Conservation (phyloP, 768 basidiomycete species). For the Collybiopsis luxurians region DNA sequence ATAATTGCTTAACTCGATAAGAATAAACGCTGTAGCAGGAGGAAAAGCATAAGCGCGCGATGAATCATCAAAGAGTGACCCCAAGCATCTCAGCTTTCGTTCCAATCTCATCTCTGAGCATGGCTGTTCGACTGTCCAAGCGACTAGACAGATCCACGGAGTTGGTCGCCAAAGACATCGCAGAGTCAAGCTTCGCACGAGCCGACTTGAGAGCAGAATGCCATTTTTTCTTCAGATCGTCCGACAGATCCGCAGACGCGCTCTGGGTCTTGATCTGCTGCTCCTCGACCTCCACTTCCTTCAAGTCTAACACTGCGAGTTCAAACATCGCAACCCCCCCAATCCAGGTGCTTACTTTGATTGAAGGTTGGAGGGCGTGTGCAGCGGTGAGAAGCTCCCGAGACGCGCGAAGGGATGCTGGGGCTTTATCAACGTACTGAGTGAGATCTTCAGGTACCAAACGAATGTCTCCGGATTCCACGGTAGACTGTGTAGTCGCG, state of each 20-base stretch:
- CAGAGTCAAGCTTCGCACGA: conserved; percentile 47
- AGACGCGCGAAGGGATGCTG: conserved; percentile 23
- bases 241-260: neutral
- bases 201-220: conserved; percentile 43
- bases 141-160: conserved; percentile 63
- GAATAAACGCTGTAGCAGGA: neutral
- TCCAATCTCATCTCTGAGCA: conserved; percentile 70
- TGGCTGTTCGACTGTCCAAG: conserved; percentile 65
- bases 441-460: neutral
- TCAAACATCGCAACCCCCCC: conserved; percentile 67
- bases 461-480: neutral
- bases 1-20: neutral
- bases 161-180: conserved; percentile 47
- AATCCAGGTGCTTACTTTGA: conserved; percentile 66
- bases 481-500: neutral
- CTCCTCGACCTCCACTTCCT: conserved; percentile 43
- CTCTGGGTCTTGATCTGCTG: conserved; percentile 7
- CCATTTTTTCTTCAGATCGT: conserved; percentile 44
- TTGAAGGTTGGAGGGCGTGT: conserved; percentile 31
- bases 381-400: conserved; percentile 40
- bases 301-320: conserved; percentile 66
- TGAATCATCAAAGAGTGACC: neutral
- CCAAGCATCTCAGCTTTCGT: conserved; percentile 50
- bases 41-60: neutral
- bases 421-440: neutral